These are phyloP conservation scores for Manihot esculenta DNA, from an alignment of 441 rosid species.

Conservation along the genomic window DNA sequence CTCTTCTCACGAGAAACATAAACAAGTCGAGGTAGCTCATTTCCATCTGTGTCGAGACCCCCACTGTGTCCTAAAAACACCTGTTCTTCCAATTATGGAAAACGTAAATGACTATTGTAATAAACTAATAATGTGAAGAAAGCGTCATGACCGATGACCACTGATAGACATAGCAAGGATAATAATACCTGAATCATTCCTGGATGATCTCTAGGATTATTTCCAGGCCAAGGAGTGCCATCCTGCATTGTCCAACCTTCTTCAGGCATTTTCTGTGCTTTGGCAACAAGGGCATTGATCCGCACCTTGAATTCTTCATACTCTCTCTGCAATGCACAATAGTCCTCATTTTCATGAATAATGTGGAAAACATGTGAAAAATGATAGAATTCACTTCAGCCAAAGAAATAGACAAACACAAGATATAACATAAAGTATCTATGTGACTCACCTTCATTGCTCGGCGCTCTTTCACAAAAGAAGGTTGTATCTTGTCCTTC, in stretches of 20 bases:
- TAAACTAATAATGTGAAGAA: background rate
- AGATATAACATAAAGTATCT: background rate
- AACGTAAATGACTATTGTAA: slow-evolving; percentile 11
- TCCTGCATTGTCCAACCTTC: slow-evolving; percentile 99
- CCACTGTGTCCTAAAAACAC: slow-evolving; percentile 98
- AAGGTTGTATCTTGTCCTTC: slow-evolving; percentile 96
- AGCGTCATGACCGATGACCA: background rate
- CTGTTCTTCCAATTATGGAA: slow-evolving; percentile 32
- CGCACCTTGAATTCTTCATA: slow-evolving; percentile 98
- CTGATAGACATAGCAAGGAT: background rate
- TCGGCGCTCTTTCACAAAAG: slow-evolving; percentile 95
- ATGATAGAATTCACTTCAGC: background rate
- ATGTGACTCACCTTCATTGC: slow-evolving; percentile 78
- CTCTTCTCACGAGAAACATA: slow-evolving; percentile 99
- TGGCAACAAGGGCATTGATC: slow-evolving; percentile 95
- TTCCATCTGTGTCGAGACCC: slow-evolving; percentile 94
- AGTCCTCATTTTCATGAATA: background rate
- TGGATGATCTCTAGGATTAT: slow-evolving; percentile 94
- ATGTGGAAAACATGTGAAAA: background rate
- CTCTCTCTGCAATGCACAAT: slow-evolving; percentile 61
- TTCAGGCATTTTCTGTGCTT: slow-evolving; percentile 97
- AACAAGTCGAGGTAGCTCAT: slow-evolving; percentile 95
- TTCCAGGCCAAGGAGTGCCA: slow-evolving; percentile 99
- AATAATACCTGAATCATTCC: slow-evolving; percentile 91
- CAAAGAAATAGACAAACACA: background rate